These are phyloP conservation scores for Penicillium cosmopolitanum DNA, from an alignment of 495 filamentous ascomycete species.

Conservation along the genomic window DNA sequence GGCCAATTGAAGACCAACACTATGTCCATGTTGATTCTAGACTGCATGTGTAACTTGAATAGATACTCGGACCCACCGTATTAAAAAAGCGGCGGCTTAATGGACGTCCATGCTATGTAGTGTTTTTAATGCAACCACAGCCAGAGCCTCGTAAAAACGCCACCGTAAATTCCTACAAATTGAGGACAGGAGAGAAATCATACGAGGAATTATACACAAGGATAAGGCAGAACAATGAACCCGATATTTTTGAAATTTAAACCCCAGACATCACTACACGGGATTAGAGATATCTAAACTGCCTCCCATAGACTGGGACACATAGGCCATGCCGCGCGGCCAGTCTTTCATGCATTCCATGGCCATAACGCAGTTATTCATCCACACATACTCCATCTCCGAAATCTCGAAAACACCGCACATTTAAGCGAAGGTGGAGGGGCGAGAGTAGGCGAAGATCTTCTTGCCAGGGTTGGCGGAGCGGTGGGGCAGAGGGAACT, in stretches of 20 bases:
- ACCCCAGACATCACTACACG: constrained; percentile 50
- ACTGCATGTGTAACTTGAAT: too few relatives aligned
- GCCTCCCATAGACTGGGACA: constrained; percentile 45
- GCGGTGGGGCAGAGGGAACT: constrained; percentile 98
- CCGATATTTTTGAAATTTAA: constrained; percentile 48
- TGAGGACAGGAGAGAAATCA: not conserved
- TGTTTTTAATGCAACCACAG: too few relatives aligned
- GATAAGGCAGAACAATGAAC: constrained; percentile 27
- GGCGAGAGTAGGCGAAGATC: constrained; percentile 87
- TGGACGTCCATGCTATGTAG: too few relatives aligned
- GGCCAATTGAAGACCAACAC: not conserved
- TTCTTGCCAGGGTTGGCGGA: constrained; percentile 82
- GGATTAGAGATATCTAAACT: constrained; percentile 52
- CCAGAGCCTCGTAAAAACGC: too few relatives aligned
- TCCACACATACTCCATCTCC: constrained; percentile 46
- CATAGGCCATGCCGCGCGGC: constrained; percentile 46
- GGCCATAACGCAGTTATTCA: constrained; percentile 55
- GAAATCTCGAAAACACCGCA: constrained; percentile 42
- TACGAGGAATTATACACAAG: not conserved
- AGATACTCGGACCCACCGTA: too few relatives aligned
- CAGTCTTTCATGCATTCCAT: constrained; percentile 52
- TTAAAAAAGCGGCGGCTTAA: too few relatives aligned
- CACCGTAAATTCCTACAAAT: not conserved
- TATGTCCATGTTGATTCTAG: too few relatives aligned
- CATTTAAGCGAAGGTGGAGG: constrained; percentile 79